phyloP scores from a whole-genome alignment of 148 eudicot genomes.

The Cornus controversa region DNA sequence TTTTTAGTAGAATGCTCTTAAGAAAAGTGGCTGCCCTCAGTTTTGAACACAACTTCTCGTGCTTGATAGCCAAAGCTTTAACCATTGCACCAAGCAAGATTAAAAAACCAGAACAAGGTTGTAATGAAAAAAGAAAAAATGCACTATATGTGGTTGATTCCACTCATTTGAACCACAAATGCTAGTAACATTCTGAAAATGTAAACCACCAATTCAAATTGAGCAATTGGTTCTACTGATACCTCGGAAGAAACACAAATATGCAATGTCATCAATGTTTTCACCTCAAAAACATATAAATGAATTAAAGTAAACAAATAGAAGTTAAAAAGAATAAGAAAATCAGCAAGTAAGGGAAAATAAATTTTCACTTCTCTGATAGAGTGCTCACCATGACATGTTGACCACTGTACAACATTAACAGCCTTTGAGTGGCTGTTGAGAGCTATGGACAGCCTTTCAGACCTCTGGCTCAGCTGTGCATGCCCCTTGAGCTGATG shows the following conservation, averaged over 20 bases:
- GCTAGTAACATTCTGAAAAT: neutral
- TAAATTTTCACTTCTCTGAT: neutral
- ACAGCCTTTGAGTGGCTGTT: conserved; percentile 68
- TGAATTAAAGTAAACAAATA: neutral
- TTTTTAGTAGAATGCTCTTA: too few relatives aligned
- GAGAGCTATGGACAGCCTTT: conserved; percentile 43
- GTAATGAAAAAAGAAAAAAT: too few relatives aligned
- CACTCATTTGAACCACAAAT: neutral
- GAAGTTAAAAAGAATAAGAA: neutral
- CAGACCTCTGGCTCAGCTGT: conserved; percentile 29
- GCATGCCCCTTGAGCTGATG: conserved; percentile 21
- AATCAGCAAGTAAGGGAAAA: neutral
- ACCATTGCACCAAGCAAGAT: too few relatives aligned
- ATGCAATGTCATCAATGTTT: neutral
- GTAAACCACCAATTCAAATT: neutral
- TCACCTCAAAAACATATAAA: neutral
- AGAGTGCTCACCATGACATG: conserved; percentile 55
- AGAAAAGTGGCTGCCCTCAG: neutral
- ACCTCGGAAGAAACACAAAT: neutral
- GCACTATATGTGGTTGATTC: neutral
- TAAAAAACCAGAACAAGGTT: neutral
- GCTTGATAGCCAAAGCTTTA: too few relatives aligned
- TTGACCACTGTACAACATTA: conserved; percentile 69
- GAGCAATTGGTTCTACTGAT: neutral
- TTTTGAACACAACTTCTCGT: neutral